phyloP scores from a whole-genome alignment of 306 rosid species.

The Chamaecrista fasciculata region DNA sequence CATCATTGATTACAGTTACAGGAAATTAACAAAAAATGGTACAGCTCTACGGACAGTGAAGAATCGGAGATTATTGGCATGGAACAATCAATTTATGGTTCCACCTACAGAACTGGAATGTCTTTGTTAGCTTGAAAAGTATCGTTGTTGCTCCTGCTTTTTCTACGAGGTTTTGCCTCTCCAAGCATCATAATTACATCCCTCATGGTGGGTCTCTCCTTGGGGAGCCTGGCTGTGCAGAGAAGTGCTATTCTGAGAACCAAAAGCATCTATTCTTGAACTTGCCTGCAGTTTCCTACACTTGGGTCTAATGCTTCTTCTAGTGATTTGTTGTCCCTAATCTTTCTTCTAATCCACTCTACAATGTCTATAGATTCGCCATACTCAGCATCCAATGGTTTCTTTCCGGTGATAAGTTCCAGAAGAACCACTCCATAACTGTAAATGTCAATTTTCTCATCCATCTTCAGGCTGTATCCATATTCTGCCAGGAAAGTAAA shows the following conservation, averaged over 20 bases:
- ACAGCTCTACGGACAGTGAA: slow-evolving; percentile 41
- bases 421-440: slow-evolving; percentile 89
- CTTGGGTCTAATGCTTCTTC: slow-evolving; percentile 77
- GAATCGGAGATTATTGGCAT: slow-evolving; percentile 23
- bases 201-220: slow-evolving; percentile 94
- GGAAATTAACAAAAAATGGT: slow-evolving; percentile 35
- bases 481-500: slow-evolving; percentile 54
- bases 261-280: slow-evolving; percentile 87
- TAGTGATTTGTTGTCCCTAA: slow-evolving; percentile 57
- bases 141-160: slow-evolving; percentile 60
- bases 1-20: slow-evolving; percentile 43
- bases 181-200: slow-evolving; percentile 91
- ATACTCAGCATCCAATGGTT: slow-evolving; percentile 67
- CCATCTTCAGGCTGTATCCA: slow-evolving; percentile 92
- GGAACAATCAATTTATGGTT: slow-evolving; percentile 26
- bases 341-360: slow-evolving; percentile 78
- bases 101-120: slow-evolving; percentile 55
- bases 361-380: slow-evolving; percentile 83
- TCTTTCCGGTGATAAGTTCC: slow-evolving; percentile 84
- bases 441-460: slow-evolving; percentile 89
- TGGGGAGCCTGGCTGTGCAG: slow-evolving; percentile 87
- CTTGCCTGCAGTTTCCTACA: slow-evolving; percentile 78
- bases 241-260: slow-evolving; percentile 85
- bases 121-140: slow-evolving; percentile 50
- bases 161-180: slow-evolving; percentile 94